phyloP scores from a whole-genome alignment of 2,329 filamentous ascomycete genomes.

The Cercospora citrullina region DNA sequence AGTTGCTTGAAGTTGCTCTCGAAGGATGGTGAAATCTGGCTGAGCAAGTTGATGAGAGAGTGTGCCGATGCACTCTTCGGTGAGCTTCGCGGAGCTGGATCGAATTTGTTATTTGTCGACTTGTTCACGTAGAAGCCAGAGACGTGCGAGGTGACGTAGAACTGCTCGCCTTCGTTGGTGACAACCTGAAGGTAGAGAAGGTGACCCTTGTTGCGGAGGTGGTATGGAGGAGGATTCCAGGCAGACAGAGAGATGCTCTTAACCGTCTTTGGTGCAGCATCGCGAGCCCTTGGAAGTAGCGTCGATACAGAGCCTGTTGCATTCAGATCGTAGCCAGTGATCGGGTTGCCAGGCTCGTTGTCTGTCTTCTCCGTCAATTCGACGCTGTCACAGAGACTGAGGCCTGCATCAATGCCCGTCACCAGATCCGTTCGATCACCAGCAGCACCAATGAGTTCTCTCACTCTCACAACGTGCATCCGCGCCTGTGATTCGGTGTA shows the following conservation, averaged over 20 bases:
- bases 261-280: conserved; percentile 80
- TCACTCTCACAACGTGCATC: conserved; percentile 85
- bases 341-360: conserved; percentile 42
- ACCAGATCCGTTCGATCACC: conserved; percentile 84
- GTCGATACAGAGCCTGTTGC: conserved; percentile 66
- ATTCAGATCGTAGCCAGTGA: conserved; percentile 76
- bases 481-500: conserved; percentile 98
- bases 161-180: conserved; percentile 92
- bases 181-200: conserved; percentile 85
- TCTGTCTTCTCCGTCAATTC: conserved; percentile 34
- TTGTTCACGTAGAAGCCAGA: conserved; percentile 98
- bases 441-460: conserved; percentile 89
- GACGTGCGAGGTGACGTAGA: conserved; percentile 89
- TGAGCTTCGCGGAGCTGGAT: conserved; percentile 75
- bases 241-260: conserved; percentile 85
- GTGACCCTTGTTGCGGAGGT: conserved; percentile 87
- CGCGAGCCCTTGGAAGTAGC: conserved; percentile 66
- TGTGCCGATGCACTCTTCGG: conserved; percentile 80
- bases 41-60: conserved; percentile 79
- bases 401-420: conserved; percentile 79
- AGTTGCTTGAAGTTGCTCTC: conserved; percentile 71
- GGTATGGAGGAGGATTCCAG: conserved; percentile 95
- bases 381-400: conserved; percentile 83
- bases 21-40: conserved; percentile 81
- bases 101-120: conserved; percentile 91